Conservation (phyloP, 768 basidiomycete species). For the Phlebiopsis flavidoalba region DNA sequence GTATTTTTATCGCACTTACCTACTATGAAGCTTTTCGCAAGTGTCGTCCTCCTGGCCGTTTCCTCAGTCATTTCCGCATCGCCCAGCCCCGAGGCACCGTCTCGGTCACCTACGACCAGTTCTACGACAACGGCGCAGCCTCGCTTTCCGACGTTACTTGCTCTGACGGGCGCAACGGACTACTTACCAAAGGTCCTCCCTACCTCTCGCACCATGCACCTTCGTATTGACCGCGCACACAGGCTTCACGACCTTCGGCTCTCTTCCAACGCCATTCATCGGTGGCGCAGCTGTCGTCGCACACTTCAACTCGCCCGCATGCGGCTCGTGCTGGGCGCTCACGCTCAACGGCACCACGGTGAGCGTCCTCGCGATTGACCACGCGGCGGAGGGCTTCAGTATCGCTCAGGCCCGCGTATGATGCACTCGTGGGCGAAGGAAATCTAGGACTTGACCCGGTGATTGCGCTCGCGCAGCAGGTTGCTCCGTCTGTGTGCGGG, state of each 20-base stretch:
- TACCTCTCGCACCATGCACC: neutral
- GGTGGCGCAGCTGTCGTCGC: conserved; percentile 27
- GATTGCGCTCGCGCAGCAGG: too few relatives aligned
- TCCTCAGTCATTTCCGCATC: too few relatives aligned
- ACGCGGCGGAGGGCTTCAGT: conserved; percentile 26
- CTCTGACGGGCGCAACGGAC: conserved; percentile 32
- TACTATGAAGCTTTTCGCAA: too few relatives aligned
- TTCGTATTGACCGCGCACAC: conserved; percentile 6
- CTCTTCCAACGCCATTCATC: conserved; percentile 34
- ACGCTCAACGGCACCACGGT: conserved; percentile 24
- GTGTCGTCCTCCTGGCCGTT: too few relatives aligned
- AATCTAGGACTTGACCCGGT: too few relatives aligned
- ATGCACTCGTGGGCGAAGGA: too few relatives aligned
- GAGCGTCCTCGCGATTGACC: conserved; percentile 28
- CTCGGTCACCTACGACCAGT: conserved; percentile 32
- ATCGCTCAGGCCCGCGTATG: neutral
- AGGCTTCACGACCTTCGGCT: conserved; percentile 31
- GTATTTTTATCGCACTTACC: too few relatives aligned
- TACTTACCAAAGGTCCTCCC: conserved; percentile 25
- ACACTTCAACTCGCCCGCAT: conserved; percentile 17
- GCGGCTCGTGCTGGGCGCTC: conserved; percentile 32
- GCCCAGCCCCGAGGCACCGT: conserved; percentile 17
- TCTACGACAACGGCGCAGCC: conserved; percentile 27
- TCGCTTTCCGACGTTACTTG: conserved; percentile 30
- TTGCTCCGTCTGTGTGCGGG: too few relatives aligned